These are phyloP conservation scores for Kregervanrija delftensis DNA, from an alignment of 805 yeast genomes.

Conservation along the genomic window DNA sequence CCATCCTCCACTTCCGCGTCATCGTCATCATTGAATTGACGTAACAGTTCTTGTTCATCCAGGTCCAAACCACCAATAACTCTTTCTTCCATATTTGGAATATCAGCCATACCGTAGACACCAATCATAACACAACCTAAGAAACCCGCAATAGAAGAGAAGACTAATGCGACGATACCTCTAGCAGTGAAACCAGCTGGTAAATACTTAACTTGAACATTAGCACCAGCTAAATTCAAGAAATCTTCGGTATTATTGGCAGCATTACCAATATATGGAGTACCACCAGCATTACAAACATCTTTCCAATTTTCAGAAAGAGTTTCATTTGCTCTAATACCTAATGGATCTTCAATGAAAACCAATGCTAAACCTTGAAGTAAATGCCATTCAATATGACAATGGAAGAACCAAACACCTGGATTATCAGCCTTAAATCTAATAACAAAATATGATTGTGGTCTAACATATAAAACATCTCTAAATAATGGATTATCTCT, in stretches of 20 bases:
- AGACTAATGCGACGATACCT: constrained; percentile 91
- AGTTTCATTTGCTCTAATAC: constrained; percentile 54
- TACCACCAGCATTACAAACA: constrained; percentile 53
- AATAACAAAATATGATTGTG: constrained; percentile 78
- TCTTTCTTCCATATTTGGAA: constrained; percentile 58
- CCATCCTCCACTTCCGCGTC: constrained; percentile 6
- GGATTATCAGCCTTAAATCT: constrained; percentile 93
- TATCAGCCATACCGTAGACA: constrained; percentile 81
- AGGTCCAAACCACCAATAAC: constrained; percentile 50
- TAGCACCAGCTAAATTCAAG: constrained; percentile 68
- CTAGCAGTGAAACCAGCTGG: constrained; percentile 91
- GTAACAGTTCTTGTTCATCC: constrained; percentile 34
- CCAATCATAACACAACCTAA: constrained; percentile 74
- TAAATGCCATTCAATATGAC: constrained; percentile 98
- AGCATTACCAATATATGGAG: constrained; percentile 70
- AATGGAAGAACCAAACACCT: constrained; percentile 98
- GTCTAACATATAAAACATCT: constrained; percentile 73
- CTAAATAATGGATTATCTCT: constrained; percentile 80
- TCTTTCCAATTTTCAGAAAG: constrained; percentile 54
- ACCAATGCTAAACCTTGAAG: constrained; percentile 84
- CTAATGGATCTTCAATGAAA: constrained; percentile 77
- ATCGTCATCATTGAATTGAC: constrained; percentile 23
- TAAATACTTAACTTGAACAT: constrained; percentile 55
- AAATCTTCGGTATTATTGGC: constrained; percentile 68
- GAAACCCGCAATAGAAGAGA: constrained; percentile 81